Evolutionary conservation across 179 eudicot genomes (phyloP), one percentile per base, ranked within the genome.

Genomic region (Silene noctiflora): DNA sequence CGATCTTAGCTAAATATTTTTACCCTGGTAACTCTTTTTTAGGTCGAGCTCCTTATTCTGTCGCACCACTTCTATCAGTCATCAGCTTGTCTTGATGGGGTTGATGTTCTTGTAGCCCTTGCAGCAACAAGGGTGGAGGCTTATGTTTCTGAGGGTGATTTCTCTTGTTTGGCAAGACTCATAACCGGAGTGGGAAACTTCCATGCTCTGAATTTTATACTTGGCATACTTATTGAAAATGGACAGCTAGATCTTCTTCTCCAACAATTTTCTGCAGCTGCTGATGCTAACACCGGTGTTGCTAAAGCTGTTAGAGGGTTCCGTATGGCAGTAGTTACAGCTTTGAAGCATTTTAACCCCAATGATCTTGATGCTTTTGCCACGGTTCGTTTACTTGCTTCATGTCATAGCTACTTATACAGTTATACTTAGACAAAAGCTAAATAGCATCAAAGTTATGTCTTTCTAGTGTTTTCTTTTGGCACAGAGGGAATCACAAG

Each of bases 21-120:
- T 78, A 35, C 56, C 63, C 56, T 73, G 67, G 69, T 63, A 25
- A 42, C 16, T 80, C 67, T 75, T 82, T 76, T 86, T 44, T 87
- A 96, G 99, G 99, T 96, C 74, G 99, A 96, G 86, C 99, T 96
- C 77, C 98, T 96, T 74, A 96, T 96, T 80, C 85, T 96, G 77
- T 91, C 99, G 31, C 99, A 96, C 87, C 99, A 96, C 84, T 96
- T 96, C 86, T 96, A 96, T 88, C 93, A 91, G 75, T 91, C 88
- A 71, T 96, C 99, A 65, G 96, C 99, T 69, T 96, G 99, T 84
- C 92, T 96, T 55, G 99, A 96, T 73, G 99, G 99, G 76, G 99
- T 96, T 66, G 99, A 96, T 87, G 99, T 96, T 79, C 97, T 96
- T 79, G 97, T 96, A 74, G 92, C 98, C 82, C 97, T 96, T 77